phyloP scores from a whole-genome alignment of 148 eudicot species.

The Arbutus unedo region DNA sequence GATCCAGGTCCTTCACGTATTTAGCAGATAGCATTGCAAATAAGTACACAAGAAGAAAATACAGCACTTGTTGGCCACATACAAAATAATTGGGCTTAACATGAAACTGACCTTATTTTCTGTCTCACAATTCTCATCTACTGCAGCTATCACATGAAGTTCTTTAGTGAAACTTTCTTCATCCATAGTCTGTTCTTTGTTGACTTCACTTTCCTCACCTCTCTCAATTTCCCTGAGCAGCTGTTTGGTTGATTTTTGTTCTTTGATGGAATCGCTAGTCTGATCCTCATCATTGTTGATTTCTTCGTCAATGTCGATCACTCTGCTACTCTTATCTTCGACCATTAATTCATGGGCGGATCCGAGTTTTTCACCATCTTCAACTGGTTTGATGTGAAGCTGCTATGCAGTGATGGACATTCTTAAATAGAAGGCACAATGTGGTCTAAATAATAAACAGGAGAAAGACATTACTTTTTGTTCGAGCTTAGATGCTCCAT shows the following conservation, averaged over 20 bases:
- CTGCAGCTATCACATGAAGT: background rate
- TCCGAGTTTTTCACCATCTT: background rate
- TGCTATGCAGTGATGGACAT: background rate
- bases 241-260: conserved; percentile 9
- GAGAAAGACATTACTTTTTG: background rate
- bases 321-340: background rate
- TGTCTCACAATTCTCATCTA: background rate
- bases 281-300: background rate
- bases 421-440: background rate
- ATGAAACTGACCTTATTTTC: conserved; percentile 22
- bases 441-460: background rate
- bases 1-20: conserved; percentile 7
- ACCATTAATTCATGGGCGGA: background rate
- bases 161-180: conserved; percentile 8
- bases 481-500: background rate
- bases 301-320: background rate
- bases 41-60: background rate
- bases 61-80: background rate
- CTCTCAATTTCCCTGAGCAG: conserved; percentile 12
- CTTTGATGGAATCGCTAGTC: background rate
- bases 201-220: conserved; percentile 12
- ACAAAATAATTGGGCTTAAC: background rate
- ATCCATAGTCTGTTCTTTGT: conserved; percentile 3
- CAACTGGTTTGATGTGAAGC: background rate
- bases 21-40: background rate